Percentiles rank a stretch among this genome's conserved stretches.
These are phyloP conservation scores for Umbelopsis sp. DNA, from an alignment of 192 early-diverging fungal genomes.

Conservation along the genomic window DNA sequence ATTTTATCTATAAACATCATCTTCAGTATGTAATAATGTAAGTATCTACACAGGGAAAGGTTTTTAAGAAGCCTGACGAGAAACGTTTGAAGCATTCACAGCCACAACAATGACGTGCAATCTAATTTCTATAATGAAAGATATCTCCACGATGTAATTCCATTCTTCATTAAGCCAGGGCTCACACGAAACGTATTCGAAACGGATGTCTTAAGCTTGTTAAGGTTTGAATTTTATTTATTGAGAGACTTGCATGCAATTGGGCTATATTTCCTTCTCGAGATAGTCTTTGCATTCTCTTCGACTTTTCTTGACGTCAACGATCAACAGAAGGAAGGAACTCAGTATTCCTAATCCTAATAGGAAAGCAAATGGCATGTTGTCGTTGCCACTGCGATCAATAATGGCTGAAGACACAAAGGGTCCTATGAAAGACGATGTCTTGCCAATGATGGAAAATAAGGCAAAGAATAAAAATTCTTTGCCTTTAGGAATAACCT, in stretches of 20 bases:
- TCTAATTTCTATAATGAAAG: too few relatives aligned
- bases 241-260: background rate
- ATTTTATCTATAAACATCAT: too few relatives aligned
- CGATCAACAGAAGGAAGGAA: background rate
- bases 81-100: too few relatives aligned
- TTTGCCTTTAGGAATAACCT: slow-evolving; percentile 10
- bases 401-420: slow-evolving; percentile 19
- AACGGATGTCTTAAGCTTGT: too few relatives aligned
- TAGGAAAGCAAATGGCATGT: slow-evolving; percentile 19
- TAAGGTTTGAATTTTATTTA: background rate
- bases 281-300: slow-evolving; percentile 17
- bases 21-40: too few relatives aligned
- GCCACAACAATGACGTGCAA: too few relatives aligned
- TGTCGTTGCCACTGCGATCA: slow-evolving; percentile 12
- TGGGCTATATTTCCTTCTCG: background rate
- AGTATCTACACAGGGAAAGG: too few relatives aligned
- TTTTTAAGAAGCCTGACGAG: too few relatives aligned
- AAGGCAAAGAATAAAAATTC: slow-evolving; percentile 18
- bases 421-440: slow-evolving; percentile 17
- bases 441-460: slow-evolving; percentile 24
- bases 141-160: too few relatives aligned
- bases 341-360: background rate
- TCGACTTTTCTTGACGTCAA: slow-evolving; percentile 8
- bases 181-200: too few relatives aligned
- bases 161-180: too few relatives aligned